Conservation (phyloP, 1,139 yeast species). For the Candida sp. region DNA sequence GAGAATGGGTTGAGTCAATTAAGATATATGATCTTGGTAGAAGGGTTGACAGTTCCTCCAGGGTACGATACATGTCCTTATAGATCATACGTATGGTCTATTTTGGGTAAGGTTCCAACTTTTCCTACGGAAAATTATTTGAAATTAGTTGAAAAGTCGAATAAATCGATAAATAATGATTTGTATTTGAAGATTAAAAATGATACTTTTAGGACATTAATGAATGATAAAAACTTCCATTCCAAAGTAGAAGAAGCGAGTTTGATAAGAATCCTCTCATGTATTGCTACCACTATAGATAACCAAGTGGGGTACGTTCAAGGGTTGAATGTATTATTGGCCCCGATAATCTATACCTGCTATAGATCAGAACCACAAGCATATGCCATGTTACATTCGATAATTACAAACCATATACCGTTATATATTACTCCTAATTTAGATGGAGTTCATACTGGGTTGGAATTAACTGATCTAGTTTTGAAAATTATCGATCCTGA, state of each 20-base stretch:
- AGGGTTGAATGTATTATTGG: constrained; percentile 86
- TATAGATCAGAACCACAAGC: constrained; percentile 84
- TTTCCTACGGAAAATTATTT: constrained; percentile 53
- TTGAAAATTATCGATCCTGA: constrained; percentile 72
- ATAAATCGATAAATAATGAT: constrained; percentile 37
- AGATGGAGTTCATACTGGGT: constrained; percentile 83
- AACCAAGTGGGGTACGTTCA: constrained; percentile 66
- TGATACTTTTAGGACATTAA: constrained; percentile 84
- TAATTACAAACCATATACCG: constrained; percentile 65
- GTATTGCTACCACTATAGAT: constrained; percentile 57
- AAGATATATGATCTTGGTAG: constrained; percentile 73
- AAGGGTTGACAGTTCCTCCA: constrained; percentile 59
- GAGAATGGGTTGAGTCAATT: constrained; percentile 75
- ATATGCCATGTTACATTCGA: constrained; percentile 60
- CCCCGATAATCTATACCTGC: constrained; percentile 77
- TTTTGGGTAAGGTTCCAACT: constrained; percentile 64
- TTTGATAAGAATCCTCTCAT: constrained; percentile 65
- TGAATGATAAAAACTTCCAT: constrained; percentile 69
- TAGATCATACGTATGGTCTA: constrained; percentile 79
- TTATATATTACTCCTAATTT: constrained; percentile 74
- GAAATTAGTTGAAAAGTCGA: constrained; percentile 53
- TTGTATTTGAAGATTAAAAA: constrained; percentile 72
- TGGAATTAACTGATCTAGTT: constrained; percentile 64
- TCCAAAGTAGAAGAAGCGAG: constrained; percentile 65
- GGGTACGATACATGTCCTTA: constrained; percentile 60